Percentiles rank a stretch among this genome's conserved stretches.
phyloP scores from a whole-genome alignment of 139 green algal species.

The Auxenochlorella protothecoides region DNA sequence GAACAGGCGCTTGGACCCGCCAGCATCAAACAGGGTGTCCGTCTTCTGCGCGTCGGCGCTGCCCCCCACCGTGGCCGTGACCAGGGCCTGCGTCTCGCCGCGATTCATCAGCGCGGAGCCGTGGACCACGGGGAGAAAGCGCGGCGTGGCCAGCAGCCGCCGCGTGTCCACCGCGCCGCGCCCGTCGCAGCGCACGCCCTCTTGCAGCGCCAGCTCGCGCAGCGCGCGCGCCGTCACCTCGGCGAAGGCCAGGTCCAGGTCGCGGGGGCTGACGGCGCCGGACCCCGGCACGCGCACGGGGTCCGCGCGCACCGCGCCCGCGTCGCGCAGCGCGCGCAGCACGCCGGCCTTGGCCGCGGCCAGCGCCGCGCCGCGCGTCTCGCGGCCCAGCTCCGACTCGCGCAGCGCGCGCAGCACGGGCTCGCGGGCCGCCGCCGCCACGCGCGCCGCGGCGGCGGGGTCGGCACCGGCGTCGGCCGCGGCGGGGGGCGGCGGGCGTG shows the following conservation, averaged over 20 bases:
- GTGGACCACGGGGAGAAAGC: conserved; percentile 41
- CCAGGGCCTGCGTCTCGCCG: conserved; percentile 86
- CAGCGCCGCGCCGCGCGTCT: conserved; percentile 4
- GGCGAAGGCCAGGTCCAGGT: conserved; percentile 30
- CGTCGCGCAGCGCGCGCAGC: neutral
- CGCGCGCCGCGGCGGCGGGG: conserved; percentile 1
- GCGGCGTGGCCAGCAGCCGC: no score
- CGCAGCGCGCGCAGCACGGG: conserved; percentile 9
- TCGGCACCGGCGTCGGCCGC: conserved; percentile 6
- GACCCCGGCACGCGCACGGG: conserved; percentile 21
- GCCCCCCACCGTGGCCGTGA: conserved; percentile 38
- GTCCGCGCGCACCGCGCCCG: conserved; percentile 14
- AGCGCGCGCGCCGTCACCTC: conserved; percentile 4
- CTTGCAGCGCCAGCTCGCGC: conserved; percentile 18
- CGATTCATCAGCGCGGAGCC: conserved; percentile 77
- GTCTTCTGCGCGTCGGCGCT: conserved; percentile 2
- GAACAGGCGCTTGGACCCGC: conserved; percentile 23
- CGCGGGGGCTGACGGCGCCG: conserved; percentile 18
- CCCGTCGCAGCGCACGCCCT: conserved; percentile 31
- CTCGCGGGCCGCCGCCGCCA: neutral
- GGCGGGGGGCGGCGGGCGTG: no score
- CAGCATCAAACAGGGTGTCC: conserved; percentile 10
- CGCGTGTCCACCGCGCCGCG: conserved; percentile 16
- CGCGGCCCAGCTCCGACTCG: conserved; percentile 1
- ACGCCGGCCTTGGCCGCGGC: conserved; percentile 8